Evolutionary conservation across 192 early-diverging fungal genomes (phyloP).

Genomic region (Jimgerdemannia lactiflua): DNA sequence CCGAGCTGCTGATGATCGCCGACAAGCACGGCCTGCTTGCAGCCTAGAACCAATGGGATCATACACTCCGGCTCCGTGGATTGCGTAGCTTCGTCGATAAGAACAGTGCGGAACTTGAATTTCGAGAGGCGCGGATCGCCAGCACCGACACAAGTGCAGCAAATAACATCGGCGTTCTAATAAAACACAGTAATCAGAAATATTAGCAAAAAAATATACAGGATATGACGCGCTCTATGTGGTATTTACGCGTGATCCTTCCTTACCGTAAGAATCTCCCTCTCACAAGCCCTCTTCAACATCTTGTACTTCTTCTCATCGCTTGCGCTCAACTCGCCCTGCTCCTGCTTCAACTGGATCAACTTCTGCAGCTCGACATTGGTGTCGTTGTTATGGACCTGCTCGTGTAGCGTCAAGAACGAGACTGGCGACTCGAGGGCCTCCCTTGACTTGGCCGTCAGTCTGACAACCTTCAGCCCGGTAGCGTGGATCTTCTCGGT

Average conservation of each 20-base stretch:
- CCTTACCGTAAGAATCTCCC: constrained; percentile 78
- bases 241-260: neutral
- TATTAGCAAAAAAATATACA: neutral
- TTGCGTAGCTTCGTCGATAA: constrained; percentile 98
- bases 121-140: constrained; percentile 91
- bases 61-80: constrained; percentile 96
- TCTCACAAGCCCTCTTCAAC: constrained; percentile 84
- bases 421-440: constrained; percentile 93
- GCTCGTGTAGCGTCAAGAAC: constrained; percentile 94
- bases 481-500: constrained; percentile 96
- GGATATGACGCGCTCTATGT: neutral
- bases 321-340: constrained; percentile 85
- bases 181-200: neutral
- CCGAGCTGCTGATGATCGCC: constrained; percentile 99
- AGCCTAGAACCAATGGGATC: constrained; percentile 96
- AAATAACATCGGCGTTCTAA: constrained; percentile 92
- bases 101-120: constrained; percentile 89
- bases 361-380: constrained; percentile 93
- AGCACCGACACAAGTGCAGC: constrained; percentile 96
- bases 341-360: constrained; percentile 80
- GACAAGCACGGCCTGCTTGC: constrained; percentile 94
- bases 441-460: constrained; percentile 92
- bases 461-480: constrained; percentile 91
- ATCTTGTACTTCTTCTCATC: constrained; percentile 88
- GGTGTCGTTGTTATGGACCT: constrained; percentile 94